Evolutionary conservation across 257 asterid genomes (phyloP), one percentile per base, ranked within the genome.

Genomic region (Solanum medicagineum): DNA sequence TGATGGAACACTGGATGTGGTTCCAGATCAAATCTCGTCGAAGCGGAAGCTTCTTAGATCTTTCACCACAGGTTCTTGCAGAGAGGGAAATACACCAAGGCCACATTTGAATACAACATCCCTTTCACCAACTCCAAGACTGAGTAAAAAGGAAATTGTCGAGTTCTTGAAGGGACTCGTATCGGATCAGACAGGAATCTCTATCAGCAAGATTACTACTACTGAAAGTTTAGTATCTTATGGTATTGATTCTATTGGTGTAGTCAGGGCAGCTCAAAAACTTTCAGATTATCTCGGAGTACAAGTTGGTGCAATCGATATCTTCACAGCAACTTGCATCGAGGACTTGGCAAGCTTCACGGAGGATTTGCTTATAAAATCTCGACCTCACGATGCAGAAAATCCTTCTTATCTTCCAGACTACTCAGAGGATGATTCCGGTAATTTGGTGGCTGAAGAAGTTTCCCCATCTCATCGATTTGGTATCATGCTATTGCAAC

Each of bases 241-340:
- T 84, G 98, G 98, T 59, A 92, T 95, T 73, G 98, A 95, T 89
- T 95, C 98, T 26, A 95, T 95, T 84, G 98, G 98, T n/a, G 98
- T 95, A 60, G 98, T 94, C 47, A 88, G 97, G 89, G 98, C 98
- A 77, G 98, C 98, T 85, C 98, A 95, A 85, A 95, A 93, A 91
- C 97, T 95, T 63, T 93, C 98, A 1, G 95, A 93, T 84, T 95
- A 93, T 89, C 96, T 95, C 1, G 95, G 94, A 62, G 93, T 89
- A 6, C 98, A 94, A 16, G 98, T 95, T 40, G 97, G 98, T 8
- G 98, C 98, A 56, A 94, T 94, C 4, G 98, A 95, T 87, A 95
- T 95, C 63, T 95, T 95, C 89, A 94, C 97, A 19, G 97, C 98
- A 47, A 93, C 97, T 47, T 92, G 94, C 89, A 94, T 95, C 22